Conservation (phyloP, 1,139 yeast species). For the Suhomyces yuchorum region DNA sequence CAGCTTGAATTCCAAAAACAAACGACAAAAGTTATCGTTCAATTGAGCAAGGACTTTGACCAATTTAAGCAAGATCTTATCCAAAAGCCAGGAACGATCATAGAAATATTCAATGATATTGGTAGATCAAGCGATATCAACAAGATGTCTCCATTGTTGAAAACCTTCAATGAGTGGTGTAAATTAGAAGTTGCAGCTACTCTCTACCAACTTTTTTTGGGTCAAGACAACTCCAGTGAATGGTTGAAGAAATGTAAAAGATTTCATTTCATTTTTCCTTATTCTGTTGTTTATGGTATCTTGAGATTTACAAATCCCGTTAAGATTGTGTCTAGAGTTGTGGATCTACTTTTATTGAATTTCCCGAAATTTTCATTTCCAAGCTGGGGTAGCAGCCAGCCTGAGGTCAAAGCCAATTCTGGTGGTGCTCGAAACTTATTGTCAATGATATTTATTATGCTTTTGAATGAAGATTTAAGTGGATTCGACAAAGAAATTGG, state of each 20-base stretch:
- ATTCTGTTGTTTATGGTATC: conserved; percentile 70
- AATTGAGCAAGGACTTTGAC: conserved; percentile 53
- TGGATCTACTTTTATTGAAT: conserved; percentile 79
- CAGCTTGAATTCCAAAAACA: conserved; percentile 74
- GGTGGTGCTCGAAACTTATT: conserved; percentile 66
- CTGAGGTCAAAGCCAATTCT: conserved; percentile 21
- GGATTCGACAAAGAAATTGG: conserved; percentile 60
- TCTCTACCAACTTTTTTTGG: conserved; percentile 73
- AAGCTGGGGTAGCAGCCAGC: conserved; percentile 22
- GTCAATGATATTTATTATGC: conserved; percentile 68
- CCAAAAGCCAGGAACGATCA: conserved; percentile 50
- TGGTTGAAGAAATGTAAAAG: conserved; percentile 66
- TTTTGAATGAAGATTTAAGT: conserved; percentile 76
- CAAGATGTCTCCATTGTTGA: conserved; percentile 67
- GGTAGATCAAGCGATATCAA: conserved; percentile 54
- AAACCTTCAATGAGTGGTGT: conserved; percentile 76
- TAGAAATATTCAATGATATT: conserved; percentile 62
- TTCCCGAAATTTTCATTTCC: conserved; percentile 46
- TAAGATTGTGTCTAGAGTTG: conserved; percentile 71
- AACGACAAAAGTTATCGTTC: conserved; percentile 47
- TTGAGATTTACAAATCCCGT: conserved; percentile 83
- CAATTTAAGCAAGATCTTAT: conserved; percentile 56
- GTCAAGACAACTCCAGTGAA: conserved; percentile 78
- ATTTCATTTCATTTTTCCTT: conserved; percentile 77
- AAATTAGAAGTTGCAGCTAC: conserved; percentile 84